A percentile compares a stretch with the other conserved stretches of the same genome.
Conservation (phyloP, 352 stramenopile genomes). For the Pythium coloratum region DNA sequence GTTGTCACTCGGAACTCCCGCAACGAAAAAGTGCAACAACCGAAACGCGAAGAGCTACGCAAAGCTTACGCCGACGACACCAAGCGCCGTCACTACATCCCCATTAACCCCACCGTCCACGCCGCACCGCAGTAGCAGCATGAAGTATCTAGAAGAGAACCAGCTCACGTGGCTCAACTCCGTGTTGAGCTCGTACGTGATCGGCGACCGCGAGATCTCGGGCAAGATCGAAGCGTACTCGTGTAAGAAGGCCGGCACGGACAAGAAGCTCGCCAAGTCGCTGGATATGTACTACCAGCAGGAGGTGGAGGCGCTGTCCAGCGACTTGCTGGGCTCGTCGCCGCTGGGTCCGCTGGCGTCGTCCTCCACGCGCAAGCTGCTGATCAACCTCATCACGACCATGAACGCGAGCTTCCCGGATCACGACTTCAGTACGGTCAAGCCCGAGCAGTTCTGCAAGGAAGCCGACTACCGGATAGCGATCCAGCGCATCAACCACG, state of each 20-base stretch:
- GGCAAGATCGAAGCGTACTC: slow-evolving; percentile 91
- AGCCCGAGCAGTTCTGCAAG: slow-evolving; percentile 90
- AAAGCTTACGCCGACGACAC: background rate
- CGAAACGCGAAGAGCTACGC: background rate
- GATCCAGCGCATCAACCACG: slow-evolving; percentile 86
- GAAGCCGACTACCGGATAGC: slow-evolving; percentile 85
- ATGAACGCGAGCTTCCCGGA: slow-evolving; percentile 94
- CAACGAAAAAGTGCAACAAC: slow-evolving; percentile 24
- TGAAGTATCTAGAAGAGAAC: slow-evolving; percentile 94
- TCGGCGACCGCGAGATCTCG: slow-evolving; percentile 86
- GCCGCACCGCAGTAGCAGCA: slow-evolving; percentile 27
- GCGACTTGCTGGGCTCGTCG: slow-evolving; percentile 63
- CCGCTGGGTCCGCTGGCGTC: slow-evolving; percentile 81
- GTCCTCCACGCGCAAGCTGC: slow-evolving; percentile 79
- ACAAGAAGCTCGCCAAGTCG: slow-evolving; percentile 91
- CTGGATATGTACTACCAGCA: slow-evolving; percentile 89
- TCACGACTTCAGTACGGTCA: slow-evolving; percentile 91
- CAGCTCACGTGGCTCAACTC: slow-evolving; percentile 90
- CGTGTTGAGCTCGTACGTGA: slow-evolving; percentile 80
- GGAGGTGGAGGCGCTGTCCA: slow-evolving; percentile 56
- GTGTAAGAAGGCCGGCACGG: slow-evolving; percentile 91
- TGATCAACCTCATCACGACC: slow-evolving; percentile 93
- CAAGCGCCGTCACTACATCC: background rate
- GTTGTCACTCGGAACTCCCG: background rate
- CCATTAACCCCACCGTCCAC: background rate